Base-by-base conservation (phyloP, 129 eudicot species). In the Saussurea involucrata region DNA sequence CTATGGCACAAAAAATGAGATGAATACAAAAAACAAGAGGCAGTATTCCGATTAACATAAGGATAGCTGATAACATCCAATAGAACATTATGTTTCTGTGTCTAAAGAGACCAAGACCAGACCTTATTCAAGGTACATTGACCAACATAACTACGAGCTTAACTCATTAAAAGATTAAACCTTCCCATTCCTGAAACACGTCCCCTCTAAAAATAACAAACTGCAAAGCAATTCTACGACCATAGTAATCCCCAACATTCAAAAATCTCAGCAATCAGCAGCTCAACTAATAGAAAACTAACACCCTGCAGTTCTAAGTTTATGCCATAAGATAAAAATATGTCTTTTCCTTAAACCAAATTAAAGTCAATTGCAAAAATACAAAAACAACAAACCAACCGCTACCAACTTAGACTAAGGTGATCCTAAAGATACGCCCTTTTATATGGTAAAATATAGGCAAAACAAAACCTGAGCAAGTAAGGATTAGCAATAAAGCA, bases 371-470 rank as follows among this genome's bases (percentile, higher is more conserved):
- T 21, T 67, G 63, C 32, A 55, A 66, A 53, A 55, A 31, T 27
- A 18, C 4, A 8, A 24, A 40, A 63, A 49, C 71, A 25, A 73
- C 21, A 18, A 76, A 65, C 4, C 42, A 32, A 44, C 66, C 72
- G 32, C 9, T 6, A 6, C 5, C 3, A 76, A 17, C 33, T 42
- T 44, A 46, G 5, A 66, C 32, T 9, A 17, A 46, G 13, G 24
- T 29, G 64, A 34, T 44, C 18, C 55, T 66, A 76, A 68, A 68
- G 36, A 15, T 55, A 32, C 40, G 28, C 15, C 75, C 67, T 77
- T 77, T 55, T 8, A 34, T 68, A 68, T 0, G 28, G 27, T 3
- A 34, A 8, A 1, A 63, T 24, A 36, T 63, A 63, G 65, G 25
- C 6, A 74, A 13, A 25, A 21, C 33, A 58, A 60, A 74, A 36